Evolutionary conservation across 345 rosid genomes (phyloP), one percentile per base, ranked within the genome.

Genomic region (Citrus mangshanensis): DNA sequence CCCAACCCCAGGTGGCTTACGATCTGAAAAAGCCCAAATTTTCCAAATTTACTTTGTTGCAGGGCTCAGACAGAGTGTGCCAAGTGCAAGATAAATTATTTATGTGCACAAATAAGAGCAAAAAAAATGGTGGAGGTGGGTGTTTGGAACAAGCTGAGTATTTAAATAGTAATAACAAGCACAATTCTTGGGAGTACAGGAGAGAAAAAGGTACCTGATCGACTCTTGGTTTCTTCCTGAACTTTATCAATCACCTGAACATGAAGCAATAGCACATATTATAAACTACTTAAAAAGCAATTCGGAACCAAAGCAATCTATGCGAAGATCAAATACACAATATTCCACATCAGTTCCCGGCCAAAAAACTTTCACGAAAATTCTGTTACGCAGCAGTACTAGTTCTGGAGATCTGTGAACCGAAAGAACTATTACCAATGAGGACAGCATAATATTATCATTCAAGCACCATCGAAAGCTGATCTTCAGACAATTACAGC

Each of bases 181-280:
- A 59, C 72, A 63, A 8, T 64, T 75, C 5, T 46, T 46, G 51
- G 51, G 4, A 46, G 51, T 13, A 46, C 18, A 46, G 58, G 22
- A 4, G 58, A 18, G 22, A 1, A 16, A 54, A 54, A 54, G 6
- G 22, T 81, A 89, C 97, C 97, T 81, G 91, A 7, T 64, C 97
- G 94, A 55, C 82, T 89, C 85, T 88, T 92, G 77, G 91, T 80
- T 82, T 92, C 97, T 87, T 92, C 97, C 78, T 92, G 97, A 78
- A 92, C 97, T 81, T 92, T 92, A 74, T 92, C 94, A 64, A 92
- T 92, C 70, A 92, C 97, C 97, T 91, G 85, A 71, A 77, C 51
- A 65, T n/a, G 69, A 81, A 82, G 78, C 64, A 76, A 75, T 59
- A 74, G 14, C 5, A 68, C 34, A 71, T 18, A 58, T 64, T 55